Base-by-base conservation (phyloP, 192 early-diverging fungal genomes). In the Rhizophagus sp. region DNA sequence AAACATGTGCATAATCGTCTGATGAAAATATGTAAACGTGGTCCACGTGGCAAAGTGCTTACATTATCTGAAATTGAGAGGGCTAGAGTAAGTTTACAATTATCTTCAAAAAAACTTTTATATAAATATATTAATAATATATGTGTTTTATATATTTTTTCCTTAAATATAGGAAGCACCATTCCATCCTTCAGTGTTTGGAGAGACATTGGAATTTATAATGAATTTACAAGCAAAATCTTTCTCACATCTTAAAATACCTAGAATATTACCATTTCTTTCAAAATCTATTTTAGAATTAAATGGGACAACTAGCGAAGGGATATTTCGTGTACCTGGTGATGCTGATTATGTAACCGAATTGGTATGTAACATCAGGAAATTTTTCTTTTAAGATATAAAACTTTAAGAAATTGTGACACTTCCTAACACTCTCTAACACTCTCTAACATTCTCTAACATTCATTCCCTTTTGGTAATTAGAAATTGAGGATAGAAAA, bases 241-340 rank as follows among this genome's bases (percentile, higher is more conserved):
- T 13, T 82, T 83, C 65, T 85, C 88, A 27, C 82, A 88, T 30
- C 86, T 92, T 63, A 84, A 89, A 9, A 81, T 98, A 24, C 97
- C 97, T 5, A 88, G 89, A 8, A 88, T 99, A 41, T 90, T 99
- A 22, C 89, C 92, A 39, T 95, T 95, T 78, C 86, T 99, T 72
- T 88, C 92, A 4, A 88, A 91, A 15, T 85, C 90, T 9, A 93
- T 99, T 33, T 76, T 92, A 25, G 82, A 89, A 1, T 89, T 97
- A 33, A 90, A 94, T 49, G 97, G 97, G 97, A 17, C 88, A 88
- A 73, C 84, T 66, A 91, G 95, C 15, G 97, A 99, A 83, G 97
- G 97, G 41, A 97, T 99, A 70, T 99, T 99, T 84, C 91, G 97
- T 74, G 95, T 99, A 17, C 95, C 97, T 25, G 97, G 95, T 27